Percentiles rank a stretch among this genome's conserved stretches.
phyloP scores from a whole-genome alignment of 768 basidiomycete genomes.

The Xerocomellus intermedius region DNA sequence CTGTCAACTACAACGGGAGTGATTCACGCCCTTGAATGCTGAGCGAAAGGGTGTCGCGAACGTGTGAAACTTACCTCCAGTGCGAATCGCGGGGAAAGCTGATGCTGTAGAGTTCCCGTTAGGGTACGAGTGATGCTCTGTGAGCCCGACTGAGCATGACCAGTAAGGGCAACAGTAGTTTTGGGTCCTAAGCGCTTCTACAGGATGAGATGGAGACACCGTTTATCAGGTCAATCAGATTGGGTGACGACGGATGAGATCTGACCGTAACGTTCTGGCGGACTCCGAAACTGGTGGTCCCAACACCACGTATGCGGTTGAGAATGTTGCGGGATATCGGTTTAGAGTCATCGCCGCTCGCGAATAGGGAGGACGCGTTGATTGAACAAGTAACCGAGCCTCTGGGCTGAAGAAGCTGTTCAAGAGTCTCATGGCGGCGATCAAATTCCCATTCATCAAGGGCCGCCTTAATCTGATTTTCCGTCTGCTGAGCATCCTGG shows the following conservation, averaged over 20 bases:
- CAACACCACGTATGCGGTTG: slow-evolving; percentile 38
- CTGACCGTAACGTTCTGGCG: slow-evolving; percentile 47
- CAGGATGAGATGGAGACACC: slow-evolving; percentile 15
- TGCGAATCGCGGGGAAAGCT: slow-evolving; percentile 63
- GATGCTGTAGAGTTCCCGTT: slow-evolving; percentile 71
- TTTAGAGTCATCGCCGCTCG: slow-evolving; percentile 31
- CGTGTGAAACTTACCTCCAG: slow-evolving; percentile 40
- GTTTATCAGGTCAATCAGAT: slow-evolving; percentile 23
- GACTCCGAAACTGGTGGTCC: slow-evolving; percentile 36
- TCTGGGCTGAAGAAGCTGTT: slow-evolving; percentile 43
- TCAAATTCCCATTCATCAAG: slow-evolving; percentile 42
- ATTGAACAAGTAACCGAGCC: slow-evolving; percentile 46
- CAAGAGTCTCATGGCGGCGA: slow-evolving; percentile 36
- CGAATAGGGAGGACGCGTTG: slow-evolving; percentile 50
- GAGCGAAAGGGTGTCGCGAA: slow-evolving; percentile 10
- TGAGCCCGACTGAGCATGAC: slow-evolving; percentile 33
- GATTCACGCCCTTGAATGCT: slow-evolving; percentile 11
- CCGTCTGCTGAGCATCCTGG: slow-evolving; percentile 22
- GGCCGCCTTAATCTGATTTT: slow-evolving; percentile 46
- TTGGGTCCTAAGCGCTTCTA: slow-evolving; percentile 50
- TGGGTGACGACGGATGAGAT: slow-evolving; percentile 9
- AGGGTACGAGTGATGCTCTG: slow-evolving; percentile 41
- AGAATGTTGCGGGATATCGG: slow-evolving; percentile 27
- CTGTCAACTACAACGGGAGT: slow-evolving; percentile 36
- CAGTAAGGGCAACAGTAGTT: slow-evolving; percentile 42